phyloP scores from a whole-genome alignment of 257 asterid genomes.

The Sherardia arvensis region DNA sequence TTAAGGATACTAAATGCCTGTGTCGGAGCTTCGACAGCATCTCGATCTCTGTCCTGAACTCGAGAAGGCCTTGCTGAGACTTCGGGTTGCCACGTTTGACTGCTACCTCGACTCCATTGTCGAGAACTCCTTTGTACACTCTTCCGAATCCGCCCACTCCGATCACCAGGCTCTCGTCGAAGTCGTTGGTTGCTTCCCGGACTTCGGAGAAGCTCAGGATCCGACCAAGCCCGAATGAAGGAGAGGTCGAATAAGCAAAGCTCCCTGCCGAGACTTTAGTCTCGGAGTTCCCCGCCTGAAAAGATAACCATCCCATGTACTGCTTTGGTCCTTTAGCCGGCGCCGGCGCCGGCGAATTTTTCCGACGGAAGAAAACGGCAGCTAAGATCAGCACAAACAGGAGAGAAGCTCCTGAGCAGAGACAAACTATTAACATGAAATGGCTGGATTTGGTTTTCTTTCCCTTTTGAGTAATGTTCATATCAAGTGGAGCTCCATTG shows the following conservation, averaged over 20 bases:
- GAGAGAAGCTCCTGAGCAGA: constrained; percentile 11
- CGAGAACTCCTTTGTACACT: constrained; percentile 22
- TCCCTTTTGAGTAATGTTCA: background rate
- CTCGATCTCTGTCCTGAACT: constrained; percentile 28
- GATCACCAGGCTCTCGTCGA: constrained; percentile 23
- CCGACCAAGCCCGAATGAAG: constrained; percentile 18
- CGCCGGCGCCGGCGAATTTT: constrained; percentile 13
- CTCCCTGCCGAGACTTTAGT: constrained; percentile 19
- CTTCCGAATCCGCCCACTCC: constrained; percentile 31
- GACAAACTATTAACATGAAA: constrained; percentile 6
- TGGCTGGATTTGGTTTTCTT: constrained; percentile 9
- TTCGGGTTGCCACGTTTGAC: constrained; percentile 25
- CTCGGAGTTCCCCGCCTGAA: constrained; percentile 18
- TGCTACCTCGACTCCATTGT: constrained; percentile 24
- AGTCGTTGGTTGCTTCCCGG: constrained; percentile 24
- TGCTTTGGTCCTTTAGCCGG: background rate
- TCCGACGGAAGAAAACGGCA: constrained; percentile 9
- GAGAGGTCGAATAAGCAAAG: constrained; percentile 17
- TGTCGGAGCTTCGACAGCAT: constrained; percentile 29
- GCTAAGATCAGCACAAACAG: constrained; percentile 10
- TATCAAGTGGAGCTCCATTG: background rate
- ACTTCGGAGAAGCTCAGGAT: constrained; percentile 19
- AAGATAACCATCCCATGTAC: constrained; percentile 17
- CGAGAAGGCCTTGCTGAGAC: constrained; percentile 26
- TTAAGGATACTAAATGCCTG: constrained; percentile 25